Evolutionary conservation across 352 stramenopile species (phyloP).

Genomic region (Phytophthora lateralis): DNA sequence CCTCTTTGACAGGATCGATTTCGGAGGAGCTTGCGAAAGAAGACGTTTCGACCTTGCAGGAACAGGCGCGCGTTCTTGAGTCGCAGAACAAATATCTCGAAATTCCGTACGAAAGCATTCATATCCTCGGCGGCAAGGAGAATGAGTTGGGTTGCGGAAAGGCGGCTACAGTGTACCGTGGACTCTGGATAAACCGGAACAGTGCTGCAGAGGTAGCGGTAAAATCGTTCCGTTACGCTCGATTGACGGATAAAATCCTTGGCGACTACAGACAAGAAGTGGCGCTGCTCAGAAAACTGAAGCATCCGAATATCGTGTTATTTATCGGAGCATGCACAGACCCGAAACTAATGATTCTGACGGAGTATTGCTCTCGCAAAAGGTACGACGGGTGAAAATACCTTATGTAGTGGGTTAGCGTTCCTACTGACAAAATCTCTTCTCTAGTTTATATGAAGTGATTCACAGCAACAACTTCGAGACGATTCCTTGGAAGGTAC

Average conservation of each 20-base stretch:
- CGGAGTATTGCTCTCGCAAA: constrained; percentile 89
- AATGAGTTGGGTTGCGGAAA: constrained; percentile 90
- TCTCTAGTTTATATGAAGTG: constrained; percentile 82
- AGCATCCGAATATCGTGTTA: constrained; percentile 91
- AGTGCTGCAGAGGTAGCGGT: constrained; percentile 85
- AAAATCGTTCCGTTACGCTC: constrained; percentile 88
- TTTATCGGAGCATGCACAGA: constrained; percentile 92
- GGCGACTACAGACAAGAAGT: constrained; percentile 88
- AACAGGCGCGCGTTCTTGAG: constrained; percentile 83
- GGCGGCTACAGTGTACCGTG: constrained; percentile 85
- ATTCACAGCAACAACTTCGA: constrained; percentile 90
- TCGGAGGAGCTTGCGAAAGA: constrained; percentile 60
- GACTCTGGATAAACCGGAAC: constrained; percentile 87
- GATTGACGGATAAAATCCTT: constrained; percentile 89
- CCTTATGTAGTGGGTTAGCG: not conserved
- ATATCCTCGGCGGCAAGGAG: constrained; percentile 85
- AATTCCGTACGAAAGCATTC: constrained; percentile 88
- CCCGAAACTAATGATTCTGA: constrained; percentile 90
- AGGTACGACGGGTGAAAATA: constrained; percentile 46
- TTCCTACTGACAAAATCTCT: not conserved
- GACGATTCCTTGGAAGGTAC: constrained; percentile 90
- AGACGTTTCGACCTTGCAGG: constrained; percentile 73
- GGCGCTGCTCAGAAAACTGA: constrained; percentile 84
- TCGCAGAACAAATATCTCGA: constrained; percentile 89
- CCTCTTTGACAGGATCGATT: constrained; percentile 46